These are phyloP conservation scores for Phoma sp. DNA, from an alignment of 2,329 filamentous ascomycete species.

Conservation along the genomic window DNA sequence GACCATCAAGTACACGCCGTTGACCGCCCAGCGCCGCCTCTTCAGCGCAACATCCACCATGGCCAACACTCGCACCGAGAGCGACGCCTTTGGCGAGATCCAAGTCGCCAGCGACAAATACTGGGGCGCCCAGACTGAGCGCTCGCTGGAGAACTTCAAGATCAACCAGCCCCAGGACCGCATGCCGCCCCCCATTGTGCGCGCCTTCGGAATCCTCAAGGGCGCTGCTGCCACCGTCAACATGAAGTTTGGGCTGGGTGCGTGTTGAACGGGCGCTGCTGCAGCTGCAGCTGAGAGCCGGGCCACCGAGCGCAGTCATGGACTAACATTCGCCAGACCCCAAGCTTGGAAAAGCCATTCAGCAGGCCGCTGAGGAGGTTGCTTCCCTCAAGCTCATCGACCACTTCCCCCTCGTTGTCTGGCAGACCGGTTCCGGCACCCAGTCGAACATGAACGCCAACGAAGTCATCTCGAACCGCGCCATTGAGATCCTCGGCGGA, in stretches of 20 bases:
- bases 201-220: conserved; percentile 96
- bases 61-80: conserved; percentile 76
- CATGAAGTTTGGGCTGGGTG: conserved; percentile 89
- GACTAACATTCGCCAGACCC: conserved; percentile 65
- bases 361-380: conserved; percentile 92
- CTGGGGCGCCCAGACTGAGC: conserved; percentile 98
- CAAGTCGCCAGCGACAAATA: conserved; percentile 92
- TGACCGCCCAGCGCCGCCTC: conserved; percentile 33
- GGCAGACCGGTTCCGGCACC: conserved; percentile 98
- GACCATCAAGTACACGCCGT: conserved; percentile 23
- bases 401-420: conserved; percentile 98
- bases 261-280: conserved; percentile 30
- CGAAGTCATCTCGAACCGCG: conserved; percentile 99
- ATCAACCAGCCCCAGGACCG: conserved; percentile 99
- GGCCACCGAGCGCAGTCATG: background rate
- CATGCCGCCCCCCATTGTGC: conserved; percentile 91
- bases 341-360: conserved; percentile 88
- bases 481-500: conserved; percentile 96
- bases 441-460: conserved; percentile 99
- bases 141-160: conserved; percentile 95
- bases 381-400: conserved; percentile 91
- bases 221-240: conserved; percentile 95
- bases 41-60: conserved; percentile 45
- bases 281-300: background rate
- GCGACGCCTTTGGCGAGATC: conserved; percentile 96